Conservation (phyloP, 139 green algal genomes). For the Tetratostichococcus sp. region DNA sequence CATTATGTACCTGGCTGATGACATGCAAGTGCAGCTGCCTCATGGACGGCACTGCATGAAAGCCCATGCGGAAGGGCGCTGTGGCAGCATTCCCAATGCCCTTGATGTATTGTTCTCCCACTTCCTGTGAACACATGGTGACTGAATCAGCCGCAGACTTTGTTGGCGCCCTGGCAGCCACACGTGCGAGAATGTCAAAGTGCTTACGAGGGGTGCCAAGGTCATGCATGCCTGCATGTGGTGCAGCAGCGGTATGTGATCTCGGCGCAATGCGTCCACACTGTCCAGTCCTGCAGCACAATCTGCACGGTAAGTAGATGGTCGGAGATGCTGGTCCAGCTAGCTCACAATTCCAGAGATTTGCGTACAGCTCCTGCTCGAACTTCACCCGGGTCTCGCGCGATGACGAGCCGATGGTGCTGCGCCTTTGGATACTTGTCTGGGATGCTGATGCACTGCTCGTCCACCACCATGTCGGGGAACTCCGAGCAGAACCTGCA, state of each 20-base stretch:
- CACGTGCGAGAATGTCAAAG: too few species aligned
- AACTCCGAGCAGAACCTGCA: conserved; percentile 16
- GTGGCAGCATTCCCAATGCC: neutral
- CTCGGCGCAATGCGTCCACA: conserved; percentile 26
- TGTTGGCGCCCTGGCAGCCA: too few species aligned
- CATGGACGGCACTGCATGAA: conserved; percentile 77
- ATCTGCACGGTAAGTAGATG: too few species aligned
- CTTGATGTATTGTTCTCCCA: neutral
- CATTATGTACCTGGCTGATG: conserved; percentile 47
- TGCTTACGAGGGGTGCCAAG: too few species aligned
- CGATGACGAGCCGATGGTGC: conserved; percentile 60
- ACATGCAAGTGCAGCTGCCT: conserved; percentile 86
- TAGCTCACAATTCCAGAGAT: too few species aligned
- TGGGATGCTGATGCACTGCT: conserved; percentile 42
- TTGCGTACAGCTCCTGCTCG: too few species aligned
- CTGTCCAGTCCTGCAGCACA: conserved; percentile 26
- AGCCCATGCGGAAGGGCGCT: conserved; percentile 60
- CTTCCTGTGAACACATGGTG: neutral
- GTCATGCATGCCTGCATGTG: conserved; percentile 63
- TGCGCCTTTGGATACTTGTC: conserved; percentile 66
- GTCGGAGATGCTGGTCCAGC: neutral
- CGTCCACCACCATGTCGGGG: conserved; percentile 31
- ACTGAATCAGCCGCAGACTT: too few species aligned
- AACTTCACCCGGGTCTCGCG: conserved; percentile 19
- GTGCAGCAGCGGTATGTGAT: conserved; percentile 51